A percentile compares a stretch with the other conserved stretches of the same genome.
These are phyloP conservation scores for Fusarium heterosporum DNA, from an alignment of 2,329 filamentous ascomycete genomes.

Conservation along the genomic window DNA sequence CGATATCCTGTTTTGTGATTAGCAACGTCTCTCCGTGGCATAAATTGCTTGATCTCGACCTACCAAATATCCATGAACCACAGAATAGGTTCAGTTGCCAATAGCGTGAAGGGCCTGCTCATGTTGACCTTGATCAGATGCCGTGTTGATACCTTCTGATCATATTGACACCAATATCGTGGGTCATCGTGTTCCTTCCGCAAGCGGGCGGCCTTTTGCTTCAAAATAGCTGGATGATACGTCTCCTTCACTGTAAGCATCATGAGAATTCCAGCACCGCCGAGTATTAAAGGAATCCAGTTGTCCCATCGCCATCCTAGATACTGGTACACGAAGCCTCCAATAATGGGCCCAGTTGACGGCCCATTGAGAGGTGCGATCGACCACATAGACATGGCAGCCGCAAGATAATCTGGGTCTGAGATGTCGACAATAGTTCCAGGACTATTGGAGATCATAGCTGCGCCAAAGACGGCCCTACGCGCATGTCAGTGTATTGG, in stretches of 20 bases:
- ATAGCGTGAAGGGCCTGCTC: slow-evolving; percentile 80
- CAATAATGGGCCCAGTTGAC: slow-evolving; percentile 62
- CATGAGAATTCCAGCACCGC: slow-evolving; percentile 69
- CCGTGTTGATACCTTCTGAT: slow-evolving; percentile 73
- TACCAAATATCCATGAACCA: slow-evolving; percentile 77
- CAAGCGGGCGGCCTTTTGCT: slow-evolving; percentile 71
- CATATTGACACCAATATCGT: slow-evolving; percentile 84
- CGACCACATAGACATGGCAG: slow-evolving; percentile 86
- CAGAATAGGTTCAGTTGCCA: slow-evolving; percentile 83
- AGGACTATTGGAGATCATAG: slow-evolving; percentile 85
- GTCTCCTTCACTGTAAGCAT: slow-evolving; percentile 77
- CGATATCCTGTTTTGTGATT: slow-evolving; percentile 68
- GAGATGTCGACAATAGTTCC: slow-evolving; percentile 87
- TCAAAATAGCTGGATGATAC: slow-evolving; percentile 78
- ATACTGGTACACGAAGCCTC: slow-evolving; percentile 77
- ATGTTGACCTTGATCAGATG: slow-evolving; percentile 80
- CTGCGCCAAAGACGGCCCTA: slow-evolving; percentile 69
- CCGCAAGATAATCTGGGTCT: slow-evolving; percentile 80
- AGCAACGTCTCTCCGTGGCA: background rate
- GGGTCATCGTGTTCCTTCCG: slow-evolving; percentile 77
- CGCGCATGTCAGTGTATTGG: background rate
- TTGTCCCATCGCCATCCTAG: slow-evolving; percentile 91
- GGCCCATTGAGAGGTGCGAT: slow-evolving; percentile 88
- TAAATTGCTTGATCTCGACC: slow-evolving; percentile 32
- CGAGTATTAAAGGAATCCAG: slow-evolving; percentile 82